Evolutionary conservation across 75 land plant genomes (phyloP), one percentile per base, ranked within the genome.

Genomic region (Azolla pinnata): DNA sequence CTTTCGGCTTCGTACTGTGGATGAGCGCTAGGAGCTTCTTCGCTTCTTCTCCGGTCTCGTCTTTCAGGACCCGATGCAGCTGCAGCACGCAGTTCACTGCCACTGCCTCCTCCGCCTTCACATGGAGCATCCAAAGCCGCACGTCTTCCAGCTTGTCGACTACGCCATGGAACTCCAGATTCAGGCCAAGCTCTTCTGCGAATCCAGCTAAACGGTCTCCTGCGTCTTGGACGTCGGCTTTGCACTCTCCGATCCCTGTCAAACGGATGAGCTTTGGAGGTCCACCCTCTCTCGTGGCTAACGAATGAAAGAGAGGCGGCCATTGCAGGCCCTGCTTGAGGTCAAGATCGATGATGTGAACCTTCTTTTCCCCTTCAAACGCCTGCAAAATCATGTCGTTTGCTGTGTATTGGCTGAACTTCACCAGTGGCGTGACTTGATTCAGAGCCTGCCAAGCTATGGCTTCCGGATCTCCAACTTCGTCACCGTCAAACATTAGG

Each of bases 101-200:
- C 9, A 92, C 93, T 10, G 69, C 80, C 62, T 92, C 97, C 40
- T 81, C 82, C 29, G 29, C 54, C 72, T 92, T 92, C 27, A 92
- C 97, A 61, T 92, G 93, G 35, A 92, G 80, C 97, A 92, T 92
- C 97, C 97, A 92, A 21, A 92, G 67, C 73, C 97, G 76, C 33
- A 92, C 83, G 54, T 92, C 97, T 30, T 88, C 97, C 49, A 87
- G 70, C 59, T 78, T 54, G 44, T 92, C 97, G 32, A 85, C 88
- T 14, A 88, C 97, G 2, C 79, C 68, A 29, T 92, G 97, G 61
- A 88, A 92, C 61, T 82, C 89, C 20, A 92, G 82, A 0, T 77
- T 77, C 31, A 92, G 64, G 31, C 74, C 80, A 64, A 87, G 28
- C 21, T 75, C 79, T 31, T 69, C 80, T 5, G 97, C 97, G 55